Conservation (phyloP, 2,329 filamentous ascomycete species). For the Plectosphaerella cucumerina region DNA sequence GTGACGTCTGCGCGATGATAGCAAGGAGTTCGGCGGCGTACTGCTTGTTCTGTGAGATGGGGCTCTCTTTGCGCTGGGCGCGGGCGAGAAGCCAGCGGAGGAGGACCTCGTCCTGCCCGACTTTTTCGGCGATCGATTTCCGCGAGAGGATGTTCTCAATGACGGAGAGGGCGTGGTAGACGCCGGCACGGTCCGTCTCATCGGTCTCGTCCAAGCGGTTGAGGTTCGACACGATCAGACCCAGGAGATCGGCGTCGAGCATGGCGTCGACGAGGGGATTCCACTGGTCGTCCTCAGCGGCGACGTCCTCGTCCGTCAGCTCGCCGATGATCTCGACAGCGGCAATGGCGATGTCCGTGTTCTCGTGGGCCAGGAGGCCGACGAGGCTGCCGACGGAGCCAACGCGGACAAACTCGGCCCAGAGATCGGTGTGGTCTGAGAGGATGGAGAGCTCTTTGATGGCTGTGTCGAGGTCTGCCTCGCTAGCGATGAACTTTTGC, state of each 20-base stretch:
- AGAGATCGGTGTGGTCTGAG: slow-evolving; percentile 80
- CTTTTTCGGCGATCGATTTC: slow-evolving; percentile 60
- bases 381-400: slow-evolving; percentile 73
- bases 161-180: slow-evolving; percentile 81
- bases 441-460: slow-evolving; percentile 85
- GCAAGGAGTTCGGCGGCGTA: slow-evolving; percentile 90
- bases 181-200: slow-evolving; percentile 71
- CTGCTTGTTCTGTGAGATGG: slow-evolving; percentile 85
- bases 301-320: slow-evolving; percentile 88
- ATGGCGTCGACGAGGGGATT: slow-evolving; percentile 65
- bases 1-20: slow-evolving; percentile 76
- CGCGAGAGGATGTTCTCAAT: slow-evolving; percentile 83
- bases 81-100: slow-evolving; percentile 75
- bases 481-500: slow-evolving; percentile 75
- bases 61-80: slow-evolving; percentile 63
- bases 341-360: slow-evolving; percentile 92
- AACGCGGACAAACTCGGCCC: slow-evolving; percentile 72
- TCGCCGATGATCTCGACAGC: slow-evolving; percentile 87
- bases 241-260: slow-evolving; percentile 66
- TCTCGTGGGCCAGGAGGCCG: slow-evolving; percentile 84
- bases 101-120: slow-evolving; percentile 65
- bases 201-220: slow-evolving; percentile 71
- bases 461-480: slow-evolving; percentile 85
- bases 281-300: slow-evolving; percentile 78
- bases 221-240: slow-evolving; percentile 74